Evolutionary conservation across 2,329 filamentous ascomycete species (phyloP).

Genomic region (Ascochyta fabae): DNA sequence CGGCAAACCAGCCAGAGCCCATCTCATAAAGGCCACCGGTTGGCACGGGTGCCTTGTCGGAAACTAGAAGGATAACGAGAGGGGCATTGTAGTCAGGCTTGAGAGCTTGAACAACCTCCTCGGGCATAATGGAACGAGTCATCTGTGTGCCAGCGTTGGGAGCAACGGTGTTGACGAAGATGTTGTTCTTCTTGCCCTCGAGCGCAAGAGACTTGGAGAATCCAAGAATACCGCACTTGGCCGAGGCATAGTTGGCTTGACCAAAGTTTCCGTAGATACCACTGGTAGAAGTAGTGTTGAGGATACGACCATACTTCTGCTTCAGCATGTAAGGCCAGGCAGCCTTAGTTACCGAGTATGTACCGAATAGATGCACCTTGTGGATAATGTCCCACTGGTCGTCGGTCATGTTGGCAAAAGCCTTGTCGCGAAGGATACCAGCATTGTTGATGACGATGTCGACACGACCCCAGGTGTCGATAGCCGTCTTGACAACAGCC

Average conservation of each 20-base stretch:
- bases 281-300: constrained; percentile 96
- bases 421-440: constrained; percentile 96
- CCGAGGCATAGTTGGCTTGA: constrained; percentile 93
- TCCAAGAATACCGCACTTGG: constrained; percentile 78
- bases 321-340: constrained; percentile 98
- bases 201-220: constrained; percentile 92
- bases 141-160: constrained; percentile 96
- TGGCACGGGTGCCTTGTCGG: constrained; percentile 83
- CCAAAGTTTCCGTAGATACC: constrained; percentile 99
- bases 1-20: constrained; percentile 89
- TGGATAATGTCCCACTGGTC: constrained; percentile 90
- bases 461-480: constrained; percentile 90
- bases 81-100: constrained; percentile 99
- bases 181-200: constrained; percentile 97
- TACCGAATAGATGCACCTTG: constrained; percentile 90
- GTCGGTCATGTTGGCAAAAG: constrained; percentile 97
- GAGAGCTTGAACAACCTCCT: constrained; percentile 98
- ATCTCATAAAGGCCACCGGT: constrained; percentile 93
- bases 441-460: constrained; percentile 98
- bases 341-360: constrained; percentile 96
- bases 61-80: constrained; percentile 83
- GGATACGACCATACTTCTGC: constrained; percentile 96
- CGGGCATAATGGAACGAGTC: constrained; percentile 91
- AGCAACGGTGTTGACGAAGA: constrained; percentile 96
- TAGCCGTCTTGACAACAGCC: constrained; percentile 86